Evolutionary conservation across 331 rosid species (phyloP), one percentile per base, ranked within the genome.

Genomic region (Telfairia occidentalis): DNA sequence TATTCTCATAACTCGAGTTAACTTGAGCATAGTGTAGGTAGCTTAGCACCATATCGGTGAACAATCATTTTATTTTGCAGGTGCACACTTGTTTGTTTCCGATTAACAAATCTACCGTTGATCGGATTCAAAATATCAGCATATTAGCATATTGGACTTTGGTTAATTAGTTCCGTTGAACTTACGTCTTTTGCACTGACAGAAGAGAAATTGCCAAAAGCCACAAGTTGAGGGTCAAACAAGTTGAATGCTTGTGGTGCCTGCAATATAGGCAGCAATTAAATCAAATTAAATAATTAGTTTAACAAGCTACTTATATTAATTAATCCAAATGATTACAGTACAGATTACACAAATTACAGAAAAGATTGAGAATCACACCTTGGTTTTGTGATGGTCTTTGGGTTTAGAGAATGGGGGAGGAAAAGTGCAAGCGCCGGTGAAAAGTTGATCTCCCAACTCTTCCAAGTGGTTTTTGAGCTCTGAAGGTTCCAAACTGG

Each of bases 381-480:
- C 97, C 96, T 88, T 92, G 79, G 53, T 50, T 78, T 77, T 70
- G 24, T 43, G 87, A 0, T 84, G 86, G 2, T 90, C 92, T 84
- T 90, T 93, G 32, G 80, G 42, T 79, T 85, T 89, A 32, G 85
- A 37, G 52, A 7, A 40, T 40, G 59, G 75, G 0, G 96, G 95
- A 34, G 84, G 79, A 71, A 94, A 90, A 75, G 73, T 85, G 81
- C 98, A 91, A 0, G 92, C 82, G 8, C 97, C 98, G 16, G 78
- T 89, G 77, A 94, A 94, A n/a, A 91, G 86, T 77, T 94, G 96
- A 82, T 91, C 90, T 81, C 96, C 98, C 38, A 94, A 90, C 35
- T 88, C 92, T 61, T 88, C 86, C 86, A 94, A 84, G 81, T 91
- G 86, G 37, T 54, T 83, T 78, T 84, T 88, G 40, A 94, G 88